These are phyloP conservation scores for Cladophialophora chaetospira DNA, from an alignment of 2,329 filamentous ascomycete genomes.

Conservation along the genomic window DNA sequence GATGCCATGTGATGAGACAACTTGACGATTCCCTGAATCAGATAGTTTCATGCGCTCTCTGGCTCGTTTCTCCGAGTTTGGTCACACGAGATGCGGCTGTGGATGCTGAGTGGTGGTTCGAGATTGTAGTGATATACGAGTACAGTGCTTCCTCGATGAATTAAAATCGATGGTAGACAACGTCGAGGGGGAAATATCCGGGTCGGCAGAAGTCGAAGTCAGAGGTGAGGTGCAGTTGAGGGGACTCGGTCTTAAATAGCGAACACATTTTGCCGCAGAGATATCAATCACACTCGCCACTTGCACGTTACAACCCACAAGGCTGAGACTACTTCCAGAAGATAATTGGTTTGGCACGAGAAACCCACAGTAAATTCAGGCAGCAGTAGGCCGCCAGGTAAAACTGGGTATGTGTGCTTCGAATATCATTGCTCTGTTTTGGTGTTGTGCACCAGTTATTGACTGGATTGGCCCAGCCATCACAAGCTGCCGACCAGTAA, in stretches of 20 bases:
- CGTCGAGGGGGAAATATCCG: no score
- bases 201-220: no score
- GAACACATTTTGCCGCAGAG: neutral
- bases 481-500: constrained; percentile 5
- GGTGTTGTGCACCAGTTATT: neutral
- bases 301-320: neutral
- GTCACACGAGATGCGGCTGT: neutral
- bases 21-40: no score
- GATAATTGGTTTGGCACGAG: neutral
- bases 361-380: neutral
- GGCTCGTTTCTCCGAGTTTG: neutral
- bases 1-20: neutral
- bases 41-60: no score
- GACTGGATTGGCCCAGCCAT: constrained; percentile 1
- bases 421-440: neutral
- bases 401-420: neutral
- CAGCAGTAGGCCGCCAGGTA: neutral
- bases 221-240: neutral
- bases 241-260: neutral
- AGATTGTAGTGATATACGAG: no score
- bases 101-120: neutral
- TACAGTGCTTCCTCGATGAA: no score
- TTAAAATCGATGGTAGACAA: no score
- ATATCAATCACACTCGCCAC: neutral
- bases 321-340: neutral